Conservation (phyloP, 257 asterid species). For the Solanum appendiculatum region DNA sequence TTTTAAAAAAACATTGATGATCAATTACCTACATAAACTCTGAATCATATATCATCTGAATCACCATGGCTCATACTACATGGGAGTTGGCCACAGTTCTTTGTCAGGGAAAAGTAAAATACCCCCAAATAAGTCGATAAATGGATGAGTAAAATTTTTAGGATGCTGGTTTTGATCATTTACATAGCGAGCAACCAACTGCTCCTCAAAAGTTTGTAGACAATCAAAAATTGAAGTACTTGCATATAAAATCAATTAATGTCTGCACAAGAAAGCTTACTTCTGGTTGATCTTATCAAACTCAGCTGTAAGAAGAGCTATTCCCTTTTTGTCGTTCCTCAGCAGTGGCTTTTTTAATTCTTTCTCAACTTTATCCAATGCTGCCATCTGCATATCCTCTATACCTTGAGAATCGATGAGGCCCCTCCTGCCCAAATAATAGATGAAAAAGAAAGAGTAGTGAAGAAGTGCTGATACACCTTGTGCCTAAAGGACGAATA, state of each 20-base stretch:
- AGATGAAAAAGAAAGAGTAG: not conserved
- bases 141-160: not conserved
- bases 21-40: not conserved
- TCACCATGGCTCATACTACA: not conserved
- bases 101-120: not conserved
- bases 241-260: not conserved
- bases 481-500: not conserved
- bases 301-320: slow-evolving; percentile 67
- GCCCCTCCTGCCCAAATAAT: slow-evolving; percentile 60
- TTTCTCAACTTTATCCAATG: slow-evolving; percentile 81
- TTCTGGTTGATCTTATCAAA: slow-evolving; percentile 87
- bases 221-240: not conserved
- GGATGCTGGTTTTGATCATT: not conserved
- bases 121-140: not conserved
- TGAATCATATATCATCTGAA: not conserved
- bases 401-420: slow-evolving; percentile 70
- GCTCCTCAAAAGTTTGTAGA: not conserved
- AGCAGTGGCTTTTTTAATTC: slow-evolving; percentile 75
- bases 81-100: not conserved
- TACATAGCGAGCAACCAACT: not conserved
- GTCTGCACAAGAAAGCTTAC: slow-evolving; percentile 31
- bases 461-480: not conserved
- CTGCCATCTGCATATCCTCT: slow-evolving; percentile 78
- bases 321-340: slow-evolving; percentile 89
- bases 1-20: not conserved